Conservation (phyloP, 148 eudicot species). For the Polygonum aviculare region DNA sequence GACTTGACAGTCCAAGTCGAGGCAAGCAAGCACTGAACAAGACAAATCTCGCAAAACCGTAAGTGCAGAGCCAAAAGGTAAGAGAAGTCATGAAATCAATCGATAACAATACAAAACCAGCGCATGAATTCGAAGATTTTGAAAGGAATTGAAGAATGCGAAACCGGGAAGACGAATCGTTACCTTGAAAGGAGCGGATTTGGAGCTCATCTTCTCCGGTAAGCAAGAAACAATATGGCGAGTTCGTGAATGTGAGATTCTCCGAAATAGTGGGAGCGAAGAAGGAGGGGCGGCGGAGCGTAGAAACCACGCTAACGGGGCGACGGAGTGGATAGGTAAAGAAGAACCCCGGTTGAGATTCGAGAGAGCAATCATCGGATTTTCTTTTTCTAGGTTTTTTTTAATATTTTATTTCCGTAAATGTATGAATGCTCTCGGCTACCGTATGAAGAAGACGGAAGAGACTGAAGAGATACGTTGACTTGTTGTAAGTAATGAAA, state of each 20-base stretch:
- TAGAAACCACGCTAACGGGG: not conserved
- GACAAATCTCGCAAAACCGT: not conserved
- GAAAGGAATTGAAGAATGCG: not conserved
- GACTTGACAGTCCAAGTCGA: not conserved
- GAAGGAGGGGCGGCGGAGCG: not conserved
- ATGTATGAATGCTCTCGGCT: no score
- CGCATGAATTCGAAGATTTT: not conserved
- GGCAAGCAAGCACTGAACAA: not conserved
- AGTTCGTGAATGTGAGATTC: not conserved
- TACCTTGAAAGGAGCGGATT: not conserved
- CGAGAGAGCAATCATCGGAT: not conserved
- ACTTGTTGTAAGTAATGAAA: no score
- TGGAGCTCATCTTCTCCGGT: not conserved
- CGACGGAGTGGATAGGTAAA: not conserved
- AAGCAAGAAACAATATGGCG: not conserved
- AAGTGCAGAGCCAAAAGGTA: not conserved
- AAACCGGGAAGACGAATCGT: not conserved
- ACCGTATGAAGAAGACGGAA: no score
- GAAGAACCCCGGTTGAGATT: not conserved
- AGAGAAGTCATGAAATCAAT: not conserved
- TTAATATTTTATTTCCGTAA: not conserved
- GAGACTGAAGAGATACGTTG: no score
- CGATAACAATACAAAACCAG: not conserved
- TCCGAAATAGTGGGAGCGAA: constrained; percentile 10
- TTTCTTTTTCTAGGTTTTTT: not conserved